Conservation (phyloP, 768 basidiomycete genomes). For the Boletus reticuloceps region DNA sequence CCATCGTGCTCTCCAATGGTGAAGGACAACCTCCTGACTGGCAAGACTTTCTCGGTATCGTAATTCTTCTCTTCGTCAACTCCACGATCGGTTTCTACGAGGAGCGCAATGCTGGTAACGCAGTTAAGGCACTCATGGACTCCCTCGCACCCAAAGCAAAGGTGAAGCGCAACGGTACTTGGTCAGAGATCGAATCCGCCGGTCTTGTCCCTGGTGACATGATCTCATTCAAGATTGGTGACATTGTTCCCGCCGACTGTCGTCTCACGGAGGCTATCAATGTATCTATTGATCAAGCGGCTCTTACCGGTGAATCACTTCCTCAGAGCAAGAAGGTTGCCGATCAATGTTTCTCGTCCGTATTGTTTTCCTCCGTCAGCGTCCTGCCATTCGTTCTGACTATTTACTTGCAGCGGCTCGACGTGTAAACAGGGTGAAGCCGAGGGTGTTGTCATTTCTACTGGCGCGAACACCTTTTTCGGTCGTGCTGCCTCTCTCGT, state of each 20-base stretch:
- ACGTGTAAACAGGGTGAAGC: conserved; percentile 99
- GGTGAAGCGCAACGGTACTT: conserved; percentile 80
- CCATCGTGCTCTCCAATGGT: conserved; percentile 95
- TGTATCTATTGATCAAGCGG: conserved; percentile 97
- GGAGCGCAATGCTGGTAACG: conserved; percentile 95
- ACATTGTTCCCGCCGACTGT: conserved; percentile 97
- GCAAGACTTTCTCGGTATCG: conserved; percentile 97
- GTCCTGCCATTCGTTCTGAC: neutral
- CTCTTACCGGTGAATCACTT: conserved; percentile 95
- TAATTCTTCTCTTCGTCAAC: conserved; percentile 89
- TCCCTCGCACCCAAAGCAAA: conserved; percentile 97
- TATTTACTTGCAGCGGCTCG: conserved; percentile 60
- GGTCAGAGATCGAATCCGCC: conserved; percentile 90
- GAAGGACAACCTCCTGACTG: conserved; percentile 85
- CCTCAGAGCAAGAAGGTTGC: conserved; percentile 89
- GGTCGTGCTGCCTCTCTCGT: conserved; percentile 98
- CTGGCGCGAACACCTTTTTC: conserved; percentile 98
- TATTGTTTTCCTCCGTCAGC: conserved; percentile 14
- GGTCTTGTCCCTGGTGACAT: conserved; percentile 94
- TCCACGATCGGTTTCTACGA: conserved; percentile 98
- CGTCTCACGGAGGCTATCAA: conserved; percentile 96
- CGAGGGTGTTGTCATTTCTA: conserved; percentile 97
- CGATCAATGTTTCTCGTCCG: conserved; percentile 98
- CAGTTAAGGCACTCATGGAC: conserved; percentile 99
- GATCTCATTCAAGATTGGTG: conserved; percentile 98